Percentiles rank a stretch among this genome's conserved stretches.
phyloP scores from a whole-genome alignment of 2,329 filamentous ascomycete species.

The Rhinocladiella mackenziei region DNA sequence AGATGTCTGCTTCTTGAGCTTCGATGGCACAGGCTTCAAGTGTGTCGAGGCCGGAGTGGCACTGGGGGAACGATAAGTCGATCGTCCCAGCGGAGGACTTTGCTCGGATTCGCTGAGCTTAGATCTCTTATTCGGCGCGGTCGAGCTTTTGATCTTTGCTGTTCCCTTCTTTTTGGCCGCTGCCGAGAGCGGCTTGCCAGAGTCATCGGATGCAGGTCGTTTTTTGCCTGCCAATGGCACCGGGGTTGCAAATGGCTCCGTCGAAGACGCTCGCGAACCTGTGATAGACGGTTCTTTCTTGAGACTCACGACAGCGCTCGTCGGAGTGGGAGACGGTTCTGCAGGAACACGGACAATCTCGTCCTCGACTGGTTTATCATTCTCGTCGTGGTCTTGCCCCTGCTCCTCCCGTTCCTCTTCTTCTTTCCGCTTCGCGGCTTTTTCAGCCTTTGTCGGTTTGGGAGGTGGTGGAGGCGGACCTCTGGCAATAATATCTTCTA shows the following conservation, averaged over 20 bases:
- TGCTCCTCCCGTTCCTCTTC: conserved; percentile 7
- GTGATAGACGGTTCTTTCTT: conserved; percentile 23
- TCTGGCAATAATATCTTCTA: conserved; percentile 28
- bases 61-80: conserved; percentile 27
- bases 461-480: conserved; percentile 25
- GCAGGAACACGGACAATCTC: neutral
- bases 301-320: conserved; percentile 9
- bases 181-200: conserved; percentile 13
- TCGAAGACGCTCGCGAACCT: conserved; percentile 22
- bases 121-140: conserved; percentile 18
- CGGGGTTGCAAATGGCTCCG: conserved; percentile 22
- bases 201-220: conserved; percentile 24
- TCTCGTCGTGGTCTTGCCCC: conserved; percentile 1
- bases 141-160: conserved; percentile 25
- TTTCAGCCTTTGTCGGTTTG: conserved; percentile 18
- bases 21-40: conserved; percentile 25
- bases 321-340: conserved; percentile 5
- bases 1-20: conserved; percentile 45
- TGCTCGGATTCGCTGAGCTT: conserved; percentile 25
- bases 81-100: conserved; percentile 15
- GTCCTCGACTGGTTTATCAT: conserved; percentile 1
- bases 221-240: conserved; percentile 27
- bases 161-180: conserved; percentile 28
- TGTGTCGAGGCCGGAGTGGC: conserved; percentile 25
- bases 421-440: conserved; percentile 11